Base-by-base conservation (phyloP, 257 asterid species). In the Nicotiana otophora region DNA sequence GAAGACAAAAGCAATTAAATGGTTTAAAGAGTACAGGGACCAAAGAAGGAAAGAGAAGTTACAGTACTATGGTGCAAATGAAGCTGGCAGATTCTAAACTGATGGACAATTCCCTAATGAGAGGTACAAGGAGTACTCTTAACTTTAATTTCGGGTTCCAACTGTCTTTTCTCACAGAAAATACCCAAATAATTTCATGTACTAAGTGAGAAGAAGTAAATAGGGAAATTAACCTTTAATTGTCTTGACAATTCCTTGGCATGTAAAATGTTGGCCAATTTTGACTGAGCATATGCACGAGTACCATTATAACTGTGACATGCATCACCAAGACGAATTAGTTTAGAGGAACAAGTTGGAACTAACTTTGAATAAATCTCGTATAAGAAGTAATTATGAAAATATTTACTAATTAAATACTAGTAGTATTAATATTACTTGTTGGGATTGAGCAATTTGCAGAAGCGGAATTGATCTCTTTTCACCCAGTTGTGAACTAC, bases 231-330 rank as follows among this genome's bases (percentile, higher is more conserved):
- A 79, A 1, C 99, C 99, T 92, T 90, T 31, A 96, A 92, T 16
- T 92, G 98, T 88, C 91, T 91, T 33, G 98, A 87, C 81, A 96
- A 78, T 87, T 93, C 98, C 91, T 92, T 94, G 87, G 97, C 97
- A 81, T 96, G 99, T 87, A 96, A 80, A 76, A 96, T 93, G 85
- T 92, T 94, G 85, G 98, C 97, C 82, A 93, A 86, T 78, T 96
- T 96, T 68, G 99, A 94, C 64, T 92, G 98, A 34, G 97, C 98
- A 82, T 96, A 96, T 28, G 99, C 97, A 46, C 83, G 91, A 82
- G 98, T 92, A 23, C 97, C 98, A 64, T 94, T 89, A 61, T 92
- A 92, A 76, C 99, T 95, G 96, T 39, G 58, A n/a, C 4, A 72
- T 0, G 48, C 12, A 23, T 70, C 46, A 26, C 26, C 8, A 51